Evolutionary conservation across 768 basidiomycete species (phyloP).

Genomic region (Pleurotus platypus): DNA sequence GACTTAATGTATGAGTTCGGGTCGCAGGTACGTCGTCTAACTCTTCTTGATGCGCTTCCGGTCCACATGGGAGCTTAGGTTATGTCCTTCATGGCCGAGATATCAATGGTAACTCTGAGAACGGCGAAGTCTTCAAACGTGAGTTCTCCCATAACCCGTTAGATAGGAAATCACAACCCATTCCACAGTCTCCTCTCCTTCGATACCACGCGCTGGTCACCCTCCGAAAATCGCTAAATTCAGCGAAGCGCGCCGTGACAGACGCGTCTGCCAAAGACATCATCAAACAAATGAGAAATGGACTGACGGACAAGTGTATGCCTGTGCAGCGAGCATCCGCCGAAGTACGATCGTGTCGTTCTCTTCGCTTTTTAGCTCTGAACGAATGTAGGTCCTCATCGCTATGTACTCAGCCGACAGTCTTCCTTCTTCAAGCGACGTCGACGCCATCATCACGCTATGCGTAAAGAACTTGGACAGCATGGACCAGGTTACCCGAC

Average conservation of each 20-base stretch:
- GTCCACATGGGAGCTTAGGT: slow-evolving; percentile 44
- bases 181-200: slow-evolving; percentile 66
- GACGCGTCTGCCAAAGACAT: slow-evolving; percentile 79
- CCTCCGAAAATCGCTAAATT: slow-evolving; percentile 71
- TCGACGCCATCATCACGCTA: slow-evolving; percentile 68
- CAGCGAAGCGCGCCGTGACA: slow-evolving; percentile 80
- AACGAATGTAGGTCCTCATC: slow-evolving; percentile 32
- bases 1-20: slow-evolving; percentile 87
- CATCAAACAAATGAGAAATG: slow-evolving; percentile 74
- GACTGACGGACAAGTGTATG: slow-evolving; percentile 77
- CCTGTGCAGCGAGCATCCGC: slow-evolving; percentile 83
- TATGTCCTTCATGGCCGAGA: slow-evolving; percentile 94
- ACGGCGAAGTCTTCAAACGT: slow-evolving; percentile 73
- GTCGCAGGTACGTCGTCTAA: slow-evolving; percentile 56
- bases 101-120: slow-evolving; percentile 61
- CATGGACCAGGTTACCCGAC: slow-evolving; percentile 82
- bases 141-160: not conserved
- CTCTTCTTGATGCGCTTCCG: not conserved
- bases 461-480: slow-evolving; percentile 75
- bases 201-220: slow-evolving; percentile 78
- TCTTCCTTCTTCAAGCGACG: slow-evolving; percentile 59
- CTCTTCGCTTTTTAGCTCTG: not conserved
- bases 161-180: slow-evolving; percentile 7
- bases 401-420: slow-evolving; percentile 57
- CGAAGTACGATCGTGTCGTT: slow-evolving; percentile 44